A percentile compares a stretch with the other conserved stretches of the same genome.
These are phyloP conservation scores for Phytophthora citricola DNA, from an alignment of 352 stramenopile species.

Conservation along the genomic window DNA sequence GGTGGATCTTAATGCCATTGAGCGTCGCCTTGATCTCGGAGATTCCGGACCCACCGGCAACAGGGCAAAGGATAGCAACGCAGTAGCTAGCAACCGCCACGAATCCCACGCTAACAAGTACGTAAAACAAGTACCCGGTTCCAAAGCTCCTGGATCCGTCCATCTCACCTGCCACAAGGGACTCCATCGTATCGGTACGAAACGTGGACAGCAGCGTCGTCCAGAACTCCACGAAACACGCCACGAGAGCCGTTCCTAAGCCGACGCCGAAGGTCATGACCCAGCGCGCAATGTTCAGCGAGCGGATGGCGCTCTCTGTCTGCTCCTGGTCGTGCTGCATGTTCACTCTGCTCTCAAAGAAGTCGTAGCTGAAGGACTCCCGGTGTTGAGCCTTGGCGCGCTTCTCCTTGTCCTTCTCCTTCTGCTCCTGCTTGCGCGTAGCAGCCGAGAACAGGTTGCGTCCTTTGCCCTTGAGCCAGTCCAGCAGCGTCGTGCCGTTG, in stretches of 20 bases:
- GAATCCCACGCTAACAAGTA: constrained; percentile 93
- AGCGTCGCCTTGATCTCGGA: constrained; percentile 98
- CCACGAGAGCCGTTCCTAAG: constrained; percentile 92
- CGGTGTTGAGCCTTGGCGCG: constrained; percentile 85
- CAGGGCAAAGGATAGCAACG: constrained; percentile 95
- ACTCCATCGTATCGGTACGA: constrained; percentile 93
- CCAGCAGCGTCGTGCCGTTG: constrained; percentile 69
- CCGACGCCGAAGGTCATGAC: constrained; percentile 96
- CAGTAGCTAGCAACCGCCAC: constrained; percentile 90
- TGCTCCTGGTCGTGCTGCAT: constrained; percentile 89
- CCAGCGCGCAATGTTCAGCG: constrained; percentile 92
- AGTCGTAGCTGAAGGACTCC: constrained; percentile 89
- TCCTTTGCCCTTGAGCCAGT: constrained; percentile 67
- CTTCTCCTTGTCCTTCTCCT: constrained; percentile 74
- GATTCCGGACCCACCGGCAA: constrained; percentile 96
- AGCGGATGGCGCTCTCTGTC: constrained; percentile 74
- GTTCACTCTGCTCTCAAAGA: constrained; percentile 88
- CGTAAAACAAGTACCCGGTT: constrained; percentile 90
- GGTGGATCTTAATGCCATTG: constrained; percentile 98
- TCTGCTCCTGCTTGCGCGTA: constrained; percentile 39
- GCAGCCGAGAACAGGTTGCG: constrained; percentile 39
- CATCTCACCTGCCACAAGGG: constrained; percentile 69
- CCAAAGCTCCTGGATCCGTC: constrained; percentile 59
- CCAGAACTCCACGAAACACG: constrained; percentile 93
- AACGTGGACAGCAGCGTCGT: constrained; percentile 86